Evolutionary conservation across 352 stramenopile genomes (phyloP), one percentile per base, ranked within the genome.

Genomic region (Pythium guiyangense): DNA sequence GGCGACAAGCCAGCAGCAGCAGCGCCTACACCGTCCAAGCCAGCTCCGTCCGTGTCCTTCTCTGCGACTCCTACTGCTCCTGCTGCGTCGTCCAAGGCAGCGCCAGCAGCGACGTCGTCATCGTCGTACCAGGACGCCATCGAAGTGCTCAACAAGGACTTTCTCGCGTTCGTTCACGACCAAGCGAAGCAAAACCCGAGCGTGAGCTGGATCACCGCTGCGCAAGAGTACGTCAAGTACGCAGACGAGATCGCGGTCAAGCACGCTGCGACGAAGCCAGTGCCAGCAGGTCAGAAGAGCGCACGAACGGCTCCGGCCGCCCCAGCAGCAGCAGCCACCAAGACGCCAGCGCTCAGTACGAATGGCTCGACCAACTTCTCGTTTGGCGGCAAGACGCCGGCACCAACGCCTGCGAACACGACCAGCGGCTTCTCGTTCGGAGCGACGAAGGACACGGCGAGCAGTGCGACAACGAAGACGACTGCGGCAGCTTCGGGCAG

Each of bases 171-270:
- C 59, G 83, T 86, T 10, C 84, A 67, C 35, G 64, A 70, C 44
- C 81, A 94, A 54, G 63, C 72, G 15, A 72, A 79, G 49, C 77
- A 83, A 57, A 89, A 90, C 57, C 79, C 80, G 39, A 82, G 71
- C 52, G 69, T 66, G 15, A 84, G 77, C 61, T 95, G 86, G 85
- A 72, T 71, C 34, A 65, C 59, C 0, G 77, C 79, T 20, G 70
- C 84, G 31, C 67, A 91, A 72, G 85, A 94, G 31, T 94, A 94
- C 51, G 48, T 90, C 29, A 79, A 79, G 57, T 79, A 91, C 49
- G 85, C 81, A 25, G 54, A 63, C 39, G 68, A 71, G 34, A 84
- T 94, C 35, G 78, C 66, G 3, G 60, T 58, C 44, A 89, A 90
- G 54, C 69, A 88, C 63, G 76, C 77, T 15, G 68, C 74, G 18